phyloP scores from a whole-genome alignment of 805 yeast genomes.

The Suhomyces prunicola region DNA sequence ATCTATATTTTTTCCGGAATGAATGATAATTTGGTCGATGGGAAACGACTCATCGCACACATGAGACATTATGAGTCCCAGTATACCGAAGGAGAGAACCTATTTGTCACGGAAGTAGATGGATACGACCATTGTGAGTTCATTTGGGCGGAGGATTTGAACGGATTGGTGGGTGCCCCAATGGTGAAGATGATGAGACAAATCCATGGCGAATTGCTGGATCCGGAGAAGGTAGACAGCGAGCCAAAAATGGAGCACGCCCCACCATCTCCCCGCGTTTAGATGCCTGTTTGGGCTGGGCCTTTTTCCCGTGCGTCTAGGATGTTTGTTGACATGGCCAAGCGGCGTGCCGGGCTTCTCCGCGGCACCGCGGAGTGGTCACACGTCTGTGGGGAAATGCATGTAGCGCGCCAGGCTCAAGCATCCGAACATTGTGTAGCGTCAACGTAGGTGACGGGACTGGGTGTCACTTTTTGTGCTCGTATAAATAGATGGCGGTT shows the following conservation, averaged over 20 bases:
- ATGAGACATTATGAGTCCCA: slow-evolving; percentile 56
- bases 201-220: not conserved
- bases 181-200: slow-evolving; percentile 7
- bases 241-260: not conserved
- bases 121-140: slow-evolving; percentile 87
- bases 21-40: slow-evolving; percentile 75
- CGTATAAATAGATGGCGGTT: not conserved
- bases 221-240: not conserved
- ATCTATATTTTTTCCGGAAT: slow-evolving; percentile 69
- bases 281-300: not conserved
- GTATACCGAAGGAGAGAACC: slow-evolving; percentile 32
- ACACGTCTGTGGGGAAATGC: not conserved
- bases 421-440: not conserved
- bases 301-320: not conserved
- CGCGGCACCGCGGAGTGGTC: not conserved
- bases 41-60: slow-evolving; percentile 62
- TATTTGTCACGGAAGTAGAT: slow-evolving; percentile 45
- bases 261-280: not conserved
- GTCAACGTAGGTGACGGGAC: not conserved
- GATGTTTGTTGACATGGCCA: not conserved
- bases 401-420: not conserved
- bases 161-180: slow-evolving; percentile 56
- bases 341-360: not conserved
- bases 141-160: slow-evolving; percentile 83
- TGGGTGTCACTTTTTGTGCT: not conserved